Evolutionary conservation across 257 asterid species (phyloP).

Genomic region (Cordia subcordata): DNA sequence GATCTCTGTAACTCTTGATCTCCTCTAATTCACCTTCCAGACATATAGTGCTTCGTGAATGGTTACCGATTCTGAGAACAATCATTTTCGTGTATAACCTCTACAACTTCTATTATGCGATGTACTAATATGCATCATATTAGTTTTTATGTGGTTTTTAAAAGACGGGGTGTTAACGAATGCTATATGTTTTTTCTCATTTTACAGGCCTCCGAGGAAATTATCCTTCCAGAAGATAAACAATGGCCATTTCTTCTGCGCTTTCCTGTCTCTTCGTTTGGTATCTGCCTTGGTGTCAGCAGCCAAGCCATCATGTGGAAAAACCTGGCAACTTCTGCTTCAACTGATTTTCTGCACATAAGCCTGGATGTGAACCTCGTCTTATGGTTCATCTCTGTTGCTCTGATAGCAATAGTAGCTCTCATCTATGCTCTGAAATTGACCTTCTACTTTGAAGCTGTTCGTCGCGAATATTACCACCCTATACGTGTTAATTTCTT

Average conservation of each 20-base stretch:
- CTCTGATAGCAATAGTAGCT: constrained; percentile 35
- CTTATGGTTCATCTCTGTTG: constrained; percentile 60
- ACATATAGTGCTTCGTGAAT: too few species aligned
- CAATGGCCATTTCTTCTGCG: constrained; percentile 92
- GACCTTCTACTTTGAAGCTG: constrained; percentile 85
- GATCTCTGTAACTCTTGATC: too few species aligned
- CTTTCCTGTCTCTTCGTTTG: constrained; percentile 66
- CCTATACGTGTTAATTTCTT: constrained; percentile 90
- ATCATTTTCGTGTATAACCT: too few species aligned
- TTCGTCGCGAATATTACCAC: constrained; percentile 89
- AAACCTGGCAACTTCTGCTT: constrained; percentile 48
- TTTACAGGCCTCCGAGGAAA: constrained; percentile 63
- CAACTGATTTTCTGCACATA: constrained; percentile 58
- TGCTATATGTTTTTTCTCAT: constrained; percentile 2
- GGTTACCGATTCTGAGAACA: too few species aligned
- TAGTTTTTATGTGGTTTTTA: too few species aligned
- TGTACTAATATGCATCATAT: not conserved
- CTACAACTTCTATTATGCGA: too few species aligned
- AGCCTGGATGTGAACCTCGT: constrained; percentile 44
- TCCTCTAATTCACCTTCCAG: too few species aligned
- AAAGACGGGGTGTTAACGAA: not conserved
- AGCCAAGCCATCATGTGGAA: constrained; percentile 98
- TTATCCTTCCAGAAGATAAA: constrained; percentile 66
- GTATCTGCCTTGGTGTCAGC: constrained; percentile 81
- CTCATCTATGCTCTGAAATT: constrained; percentile 44